Evolutionary conservation across 441 rosid genomes (phyloP).

Genomic region (Brassica balearica): DNA sequence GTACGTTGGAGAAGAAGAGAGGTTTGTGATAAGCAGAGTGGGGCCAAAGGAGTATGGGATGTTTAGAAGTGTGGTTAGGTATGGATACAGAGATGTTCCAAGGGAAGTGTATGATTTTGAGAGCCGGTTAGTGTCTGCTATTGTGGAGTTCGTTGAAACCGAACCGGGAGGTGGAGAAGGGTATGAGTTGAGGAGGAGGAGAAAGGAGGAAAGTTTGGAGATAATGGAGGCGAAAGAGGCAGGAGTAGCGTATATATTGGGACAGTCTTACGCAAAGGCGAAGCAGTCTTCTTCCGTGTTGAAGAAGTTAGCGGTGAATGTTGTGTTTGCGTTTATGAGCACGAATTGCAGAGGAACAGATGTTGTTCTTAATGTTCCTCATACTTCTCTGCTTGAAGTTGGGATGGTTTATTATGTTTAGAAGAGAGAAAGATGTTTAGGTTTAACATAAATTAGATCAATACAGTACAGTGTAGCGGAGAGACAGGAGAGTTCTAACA

Average conservation of each 20-base stretch:
- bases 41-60: constrained; percentile 67
- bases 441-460: too few species aligned
- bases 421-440: not conserved
- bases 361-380: constrained; percentile 65
- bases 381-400: constrained; percentile 66
- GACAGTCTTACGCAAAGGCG: constrained; percentile 65
- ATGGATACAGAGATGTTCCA: constrained; percentile 68
- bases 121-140: constrained; percentile 55
- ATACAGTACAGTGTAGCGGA: too few species aligned
- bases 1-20: constrained; percentile 50
- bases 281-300: constrained; percentile 64
- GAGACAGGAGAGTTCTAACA: too few species aligned
- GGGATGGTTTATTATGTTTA: constrained; percentile 67
- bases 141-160: constrained; percentile 57
- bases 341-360: constrained; percentile 70
- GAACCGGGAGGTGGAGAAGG: constrained; percentile 34
- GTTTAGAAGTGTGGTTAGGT: constrained; percentile 71
- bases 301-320: constrained; percentile 64
- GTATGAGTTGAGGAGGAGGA: not conserved
- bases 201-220: constrained; percentile 46
- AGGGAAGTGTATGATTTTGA: constrained; percentile 72
- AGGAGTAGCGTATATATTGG: constrained; percentile 66
- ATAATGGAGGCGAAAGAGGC: constrained; percentile 68
- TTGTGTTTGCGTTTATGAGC: constrained; percentile 64
- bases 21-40: constrained; percentile 59